Base-by-base conservation (phyloP, 2,329 filamentous ascomycete genomes). In the Calonectria ilicicola region DNA sequence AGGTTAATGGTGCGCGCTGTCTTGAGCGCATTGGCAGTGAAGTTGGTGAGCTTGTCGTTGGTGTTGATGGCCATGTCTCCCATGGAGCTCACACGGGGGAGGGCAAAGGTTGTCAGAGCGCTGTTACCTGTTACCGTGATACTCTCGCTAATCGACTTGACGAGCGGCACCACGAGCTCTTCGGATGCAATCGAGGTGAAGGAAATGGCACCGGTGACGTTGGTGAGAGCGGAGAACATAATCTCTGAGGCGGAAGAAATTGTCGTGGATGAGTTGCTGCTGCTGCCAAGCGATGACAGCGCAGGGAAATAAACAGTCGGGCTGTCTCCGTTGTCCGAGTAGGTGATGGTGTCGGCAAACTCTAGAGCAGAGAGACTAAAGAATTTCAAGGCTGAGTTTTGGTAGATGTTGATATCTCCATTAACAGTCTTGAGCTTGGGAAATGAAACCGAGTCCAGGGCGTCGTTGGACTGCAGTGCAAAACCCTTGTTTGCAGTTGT, bases 21-120 rank as follows among this genome's bases (percentile, higher is more conserved):
- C 26, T 79, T 78, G 26, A 81, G 76, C 15, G 78, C 79, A 38
- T 81, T 81, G 40, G 79, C 79, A 5, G 79, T 81, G 1, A 81
- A 44, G 58, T 81, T 81, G 60, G 69, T 69, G 17, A 81, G 75
- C 35, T 77, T 32, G 63, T 77, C 77, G 60, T 81, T 81, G 66
- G 64, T 42, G 23, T 68, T 72, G 47, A 81, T 72, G 26, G 68
- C 74, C 2, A 81, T 60, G 29, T 81, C 78, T 10, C 76, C 71
- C 19, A 79, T 58, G 1, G 71, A 67, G 15, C 72, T 77, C 27
- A 74, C 70, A 26, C 79, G 67, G 2, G 79, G 79, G 0, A 81
- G 74, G 26, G 78, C 79, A 46, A 81, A 72, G 0, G 77, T 78
- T 10, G 77, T 71, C 0, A 81, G 38, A 12, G 69, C 75, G 1